These are phyloP conservation scores for Coniochaeta pulveracea DNA, from an alignment of 2,329 filamentous ascomycete genomes.

Conservation along the genomic window DNA sequence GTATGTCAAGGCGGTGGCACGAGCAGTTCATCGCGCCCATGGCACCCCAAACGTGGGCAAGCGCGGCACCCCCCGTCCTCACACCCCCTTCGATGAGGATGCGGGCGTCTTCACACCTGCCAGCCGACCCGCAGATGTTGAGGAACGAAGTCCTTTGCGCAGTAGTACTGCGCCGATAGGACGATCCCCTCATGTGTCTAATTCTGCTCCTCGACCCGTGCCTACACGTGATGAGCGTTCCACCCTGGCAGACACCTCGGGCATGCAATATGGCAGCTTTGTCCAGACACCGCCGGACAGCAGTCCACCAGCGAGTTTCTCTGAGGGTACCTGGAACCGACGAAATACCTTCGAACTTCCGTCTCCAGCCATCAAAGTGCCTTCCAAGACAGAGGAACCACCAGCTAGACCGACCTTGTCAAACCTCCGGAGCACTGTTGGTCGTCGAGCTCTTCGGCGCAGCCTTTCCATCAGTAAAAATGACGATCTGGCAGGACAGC, in stretches of 20 bases:
- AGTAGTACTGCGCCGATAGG: conserved; percentile 10
- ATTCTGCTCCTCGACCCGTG: conserved; percentile 13
- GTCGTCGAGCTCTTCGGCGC: conserved; percentile 20
- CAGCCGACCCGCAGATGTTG: neutral
- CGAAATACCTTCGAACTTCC: conserved; percentile 38
- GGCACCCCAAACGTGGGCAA: conserved; percentile 32
- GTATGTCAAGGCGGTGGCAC: conserved; percentile 71
- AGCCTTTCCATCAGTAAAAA: conserved; percentile 21
- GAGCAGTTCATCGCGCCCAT: conserved; percentile 56
- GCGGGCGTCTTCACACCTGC: conserved; percentile 9
- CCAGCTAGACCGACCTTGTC: conserved; percentile 7
- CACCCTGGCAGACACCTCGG: conserved; percentile 24
- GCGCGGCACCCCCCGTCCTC: conserved; percentile 19
- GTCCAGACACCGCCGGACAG: conserved; percentile 26
- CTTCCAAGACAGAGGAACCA: conserved; percentile 17
- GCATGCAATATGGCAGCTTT: conserved; percentile 42
- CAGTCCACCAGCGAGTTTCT: conserved; percentile 10
- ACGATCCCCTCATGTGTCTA: conserved; percentile 8
- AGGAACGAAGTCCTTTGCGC: conserved; percentile 2
- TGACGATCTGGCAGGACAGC: neutral
- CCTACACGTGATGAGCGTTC: conserved; percentile 23
- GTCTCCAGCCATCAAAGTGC: conserved; percentile 36
- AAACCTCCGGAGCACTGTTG: conserved; percentile 8
- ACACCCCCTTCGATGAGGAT: conserved; percentile 12
- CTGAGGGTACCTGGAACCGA: no score